A percentile compares a stretch with the other conserved stretches of the same genome.
Conservation (phyloP, 2,329 filamentous ascomycete genomes). For the Colletotrichum destructivum region DNA sequence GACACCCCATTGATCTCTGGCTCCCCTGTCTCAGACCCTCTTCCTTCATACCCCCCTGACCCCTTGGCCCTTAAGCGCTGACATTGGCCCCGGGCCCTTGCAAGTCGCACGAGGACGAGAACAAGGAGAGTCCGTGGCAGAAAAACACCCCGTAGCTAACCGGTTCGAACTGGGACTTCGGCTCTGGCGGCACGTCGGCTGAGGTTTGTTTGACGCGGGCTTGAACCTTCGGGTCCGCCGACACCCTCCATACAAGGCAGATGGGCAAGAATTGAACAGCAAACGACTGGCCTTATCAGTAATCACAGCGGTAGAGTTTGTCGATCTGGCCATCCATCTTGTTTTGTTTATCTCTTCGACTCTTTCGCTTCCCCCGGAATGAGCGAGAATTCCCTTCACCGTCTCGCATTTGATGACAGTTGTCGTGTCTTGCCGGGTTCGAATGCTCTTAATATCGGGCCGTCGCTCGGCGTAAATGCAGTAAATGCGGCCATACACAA, state of each 20-base stretch:
- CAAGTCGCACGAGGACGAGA: too few relatives aligned
- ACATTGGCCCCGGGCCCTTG: neutral
- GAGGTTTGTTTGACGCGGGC: conserved; percentile 16
- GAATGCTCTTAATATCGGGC: conserved; percentile 15
- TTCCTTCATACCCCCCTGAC: neutral
- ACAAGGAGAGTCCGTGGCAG: neutral
- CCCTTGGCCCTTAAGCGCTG: too few relatives aligned
- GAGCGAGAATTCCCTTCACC: neutral
- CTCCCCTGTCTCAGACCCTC: neutral
- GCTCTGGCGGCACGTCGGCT: conserved; percentile 29
- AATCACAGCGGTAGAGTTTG: neutral
- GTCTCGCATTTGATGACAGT: conserved; percentile 5
- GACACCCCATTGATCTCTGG: neutral
- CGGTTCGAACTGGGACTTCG: conserved; percentile 20
- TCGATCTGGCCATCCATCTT: too few relatives aligned
- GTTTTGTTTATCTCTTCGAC: too few relatives aligned
- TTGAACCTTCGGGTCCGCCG: conserved; percentile 28
- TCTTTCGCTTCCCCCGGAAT: neutral
- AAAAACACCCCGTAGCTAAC: conserved; percentile 24
- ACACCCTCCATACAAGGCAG: neutral
- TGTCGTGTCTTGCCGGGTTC: conserved; percentile 2
- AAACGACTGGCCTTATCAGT: conserved; percentile 18
- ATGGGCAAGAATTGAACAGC: neutral
- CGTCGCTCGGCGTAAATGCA: conserved; percentile 22
- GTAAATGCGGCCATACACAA: too few relatives aligned